phyloP scores from a whole-genome alignment of 257 asterid genomes.

The Primulina huaijiensis region DNA sequence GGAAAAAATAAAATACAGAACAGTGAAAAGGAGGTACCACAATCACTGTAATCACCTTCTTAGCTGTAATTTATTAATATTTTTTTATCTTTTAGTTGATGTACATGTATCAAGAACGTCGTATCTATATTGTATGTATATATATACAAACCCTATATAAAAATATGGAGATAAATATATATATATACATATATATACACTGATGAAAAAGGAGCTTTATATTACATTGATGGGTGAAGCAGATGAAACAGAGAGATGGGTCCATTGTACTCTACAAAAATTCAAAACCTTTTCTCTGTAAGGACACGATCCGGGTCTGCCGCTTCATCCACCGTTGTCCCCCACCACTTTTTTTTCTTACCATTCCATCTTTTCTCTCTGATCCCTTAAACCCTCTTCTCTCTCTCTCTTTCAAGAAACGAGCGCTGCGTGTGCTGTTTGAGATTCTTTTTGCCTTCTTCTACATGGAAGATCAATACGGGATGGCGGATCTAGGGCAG shows the following conservation, averaged over 20 bases:
- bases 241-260: conserved; percentile 37
- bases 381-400: background rate
- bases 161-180: no score
- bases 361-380: no score
- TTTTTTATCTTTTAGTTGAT: conserved; percentile 18
- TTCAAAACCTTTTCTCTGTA: conserved; percentile 43
- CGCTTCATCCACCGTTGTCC: conserved; percentile 62
- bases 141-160: background rate
- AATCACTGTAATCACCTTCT: background rate
- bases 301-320: conserved; percentile 90
- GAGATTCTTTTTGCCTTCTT: no score
- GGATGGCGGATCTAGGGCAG: conserved; percentile 70
- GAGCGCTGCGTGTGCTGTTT: background rate
- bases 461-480: conserved; percentile 67
- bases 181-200: no score
- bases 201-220: no score
- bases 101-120: background rate
- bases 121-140: conserved; percentile 4
- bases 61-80: conserved; percentile 12
- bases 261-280: conserved; percentile 49
- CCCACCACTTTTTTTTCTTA: background rate
- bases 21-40: background rate
- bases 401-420: conserved; percentile 10
- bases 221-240: conserved; percentile 14
- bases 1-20: background rate